These are phyloP conservation scores for Pseudocohnilembus persalinus DNA, from an alignment of 169 alveolate species.

Conservation along the genomic window DNA sequence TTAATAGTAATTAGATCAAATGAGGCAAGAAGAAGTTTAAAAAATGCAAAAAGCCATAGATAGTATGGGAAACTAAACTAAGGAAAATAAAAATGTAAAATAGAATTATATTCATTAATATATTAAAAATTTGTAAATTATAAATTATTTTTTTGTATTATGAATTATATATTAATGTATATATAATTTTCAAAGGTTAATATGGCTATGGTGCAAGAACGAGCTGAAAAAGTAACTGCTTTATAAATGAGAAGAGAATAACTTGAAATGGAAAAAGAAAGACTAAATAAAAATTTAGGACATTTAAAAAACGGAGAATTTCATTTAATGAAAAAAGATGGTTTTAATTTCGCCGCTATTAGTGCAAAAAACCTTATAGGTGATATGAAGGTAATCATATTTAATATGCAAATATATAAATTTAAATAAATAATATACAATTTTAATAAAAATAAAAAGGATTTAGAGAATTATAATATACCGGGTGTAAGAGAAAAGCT, in stretches of 20 bases:
- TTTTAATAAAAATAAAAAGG: neutral
- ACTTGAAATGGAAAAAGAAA: conserved; percentile 38
- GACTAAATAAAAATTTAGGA: conserved; percentile 39
- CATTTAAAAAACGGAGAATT: conserved; percentile 31
- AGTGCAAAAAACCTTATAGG: conserved; percentile 38
- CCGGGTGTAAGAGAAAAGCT: conserved; percentile 29
- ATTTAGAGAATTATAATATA: conserved; percentile 30
- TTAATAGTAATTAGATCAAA: conserved; percentile 14
- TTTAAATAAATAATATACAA: no score
- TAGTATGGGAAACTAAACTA: conserved; percentile 19
- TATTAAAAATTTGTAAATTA: neutral
- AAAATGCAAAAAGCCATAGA: conserved; percentile 32
- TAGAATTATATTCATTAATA: neutral
- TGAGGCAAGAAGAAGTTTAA: conserved; percentile 36
- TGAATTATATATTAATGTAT: neutral
- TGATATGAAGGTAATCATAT: conserved; percentile 25
- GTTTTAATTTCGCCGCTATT: conserved; percentile 10
- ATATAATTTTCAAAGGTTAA: conserved; percentile 21
- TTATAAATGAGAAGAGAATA: conserved; percentile 44
- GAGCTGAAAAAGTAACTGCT: conserved; percentile 34
- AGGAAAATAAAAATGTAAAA: neutral
- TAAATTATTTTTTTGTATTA: no score
- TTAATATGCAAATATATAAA: no score
- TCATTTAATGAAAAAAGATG: conserved; percentile 15
- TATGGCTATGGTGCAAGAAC: conserved; percentile 27